A percentile compares a stretch with the other conserved stretches of the same genome.
Conservation (phyloP, 2,329 filamentous ascomycete genomes). For the Alternaria novae-zelandiae region DNA sequence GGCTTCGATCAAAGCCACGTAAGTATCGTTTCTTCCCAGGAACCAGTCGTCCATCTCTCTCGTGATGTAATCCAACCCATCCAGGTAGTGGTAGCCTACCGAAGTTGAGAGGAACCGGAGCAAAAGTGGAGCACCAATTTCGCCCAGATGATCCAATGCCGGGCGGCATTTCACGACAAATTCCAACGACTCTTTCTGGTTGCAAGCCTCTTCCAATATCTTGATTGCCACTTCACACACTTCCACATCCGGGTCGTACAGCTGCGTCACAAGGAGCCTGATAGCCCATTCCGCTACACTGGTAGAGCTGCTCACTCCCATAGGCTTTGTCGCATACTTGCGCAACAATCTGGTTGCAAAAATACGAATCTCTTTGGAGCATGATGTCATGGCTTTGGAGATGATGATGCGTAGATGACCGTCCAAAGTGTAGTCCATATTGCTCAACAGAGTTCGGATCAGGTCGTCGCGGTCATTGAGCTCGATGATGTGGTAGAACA, state of each 20-base stretch:
- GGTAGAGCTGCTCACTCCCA: slow-evolving; percentile 50
- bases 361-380: slow-evolving; percentile 88
- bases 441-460: slow-evolving; percentile 84
- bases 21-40: slow-evolving; percentile 93
- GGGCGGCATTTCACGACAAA: slow-evolving; percentile 97
- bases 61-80: slow-evolving; percentile 97
- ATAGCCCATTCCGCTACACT: slow-evolving; percentile 94
- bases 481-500: slow-evolving; percentile 99
- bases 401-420: slow-evolving; percentile 91
- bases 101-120: slow-evolving; percentile 94
- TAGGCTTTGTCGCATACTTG: slow-evolving; percentile 76
- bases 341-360: slow-evolving; percentile 85
- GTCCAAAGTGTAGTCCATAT: slow-evolving; percentile 85
- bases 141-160: slow-evolving; percentile 90
- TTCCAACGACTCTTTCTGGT: slow-evolving; percentile 86
- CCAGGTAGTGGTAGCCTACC: slow-evolving; percentile 95
- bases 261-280: slow-evolving; percentile 91
- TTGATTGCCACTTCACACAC: slow-evolving; percentile 97
- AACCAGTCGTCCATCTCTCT: slow-evolving; percentile 99
- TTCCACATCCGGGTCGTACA: slow-evolving; percentile 96
- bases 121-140: slow-evolving; percentile 92
- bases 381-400: slow-evolving; percentile 90
- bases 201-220: slow-evolving; percentile 96
- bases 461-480: slow-evolving; percentile 89
- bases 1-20: slow-evolving; percentile 93